Base-by-base conservation (phyloP, 345 rosid species). In the Linum tenue region DNA sequence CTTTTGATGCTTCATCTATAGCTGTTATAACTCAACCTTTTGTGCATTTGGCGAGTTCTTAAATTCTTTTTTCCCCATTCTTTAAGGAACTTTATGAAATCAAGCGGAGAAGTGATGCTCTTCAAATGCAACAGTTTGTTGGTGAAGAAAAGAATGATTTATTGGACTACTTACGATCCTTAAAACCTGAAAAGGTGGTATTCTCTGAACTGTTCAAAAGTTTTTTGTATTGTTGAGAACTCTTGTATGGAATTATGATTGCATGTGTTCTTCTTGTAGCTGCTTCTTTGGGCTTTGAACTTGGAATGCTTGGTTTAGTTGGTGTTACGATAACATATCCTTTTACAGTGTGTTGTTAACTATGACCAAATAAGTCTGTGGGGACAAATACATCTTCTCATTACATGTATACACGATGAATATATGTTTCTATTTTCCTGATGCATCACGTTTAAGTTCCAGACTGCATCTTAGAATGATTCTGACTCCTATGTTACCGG, bases 101-200 rank as follows among this genome's bases (percentile, higher is more conserved):
- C 70, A 80, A 85, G 80, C 84, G 96, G 74, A 88, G 85, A 79
- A 92, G 78, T 65, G 90, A 88, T 65, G 98, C 98, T 67, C 88
- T 92, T 75, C 98, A 90, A 70, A 90, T 92, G 98, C 98, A 90
- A 71, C 98, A 88, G 71, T 90, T 92, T 79, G 98, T 92, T 60
- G 95, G 98, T 0, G 98, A 92, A 84, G 98, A 92, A 83, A 88
- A 86, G 85, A 92, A 92, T 72, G 98, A 92, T 83, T 74, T 90
- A 70, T 77, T 92, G 72, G 98, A 92, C 81, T 92, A 90, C 76
- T 79, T 92, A 77, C 81, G 98, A 76, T 92, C 97, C 4, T 71
- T 92, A 63, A 86, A 86, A 75, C 98, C 98, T 40, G 98, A 92
- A 76, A 92, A 92, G 97, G 98, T 92, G 67, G 59, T 12, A 42